Evolutionary conservation across 257 asterid genomes (phyloP), one percentile per base, ranked within the genome.

Genomic region (Buddleja alternifolia): DNA sequence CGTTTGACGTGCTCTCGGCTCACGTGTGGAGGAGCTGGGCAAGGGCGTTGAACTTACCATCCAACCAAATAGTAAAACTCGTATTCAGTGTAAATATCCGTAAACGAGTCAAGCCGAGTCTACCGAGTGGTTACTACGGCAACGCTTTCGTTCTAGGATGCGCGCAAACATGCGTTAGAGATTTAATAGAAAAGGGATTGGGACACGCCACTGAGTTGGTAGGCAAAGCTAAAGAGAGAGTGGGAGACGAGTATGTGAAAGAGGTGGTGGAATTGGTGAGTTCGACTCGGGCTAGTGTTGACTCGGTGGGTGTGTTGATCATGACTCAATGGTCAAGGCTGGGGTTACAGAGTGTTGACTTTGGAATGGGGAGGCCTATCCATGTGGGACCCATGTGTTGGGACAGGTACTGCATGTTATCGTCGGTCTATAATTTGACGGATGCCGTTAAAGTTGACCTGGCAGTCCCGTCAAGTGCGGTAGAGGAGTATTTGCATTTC

Each of bases 21-120:
- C 94, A 85, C 23, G 74, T 83, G 0, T 89, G 96, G 96, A 73
- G 88, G 10, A 78, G 95, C 16, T 89, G 96, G 96, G 90, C 84
- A 0, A 78, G 64, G 40, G 69, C 94, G 3, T 14, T 89, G 3
- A 80, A 74, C 29, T 70, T 89, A n/a, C 84, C 87, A 0, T 3
- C 76, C 4, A 77, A 67, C 54, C 95, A 89, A 48, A 37, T 48
- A 0, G 29, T 86, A 4, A 86, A 86, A 63, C 81, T 89, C 12
- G 73, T 86, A 0, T 86, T 89, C 60, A 83, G 86, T 20, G 52
- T 89, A 8, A 72, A 89, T 51, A 64, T 89, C 3, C 82, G 96
- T 1, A 47, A 77, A 63, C 86, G 87, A 60, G 85, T 89, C 20
- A 62, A 68, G 4, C 88, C 96, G 73, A 75, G 77, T 36, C 53